Conservation (phyloP, 192 early-diverging fungal genomes). For the Coemansia sp. region DNA sequence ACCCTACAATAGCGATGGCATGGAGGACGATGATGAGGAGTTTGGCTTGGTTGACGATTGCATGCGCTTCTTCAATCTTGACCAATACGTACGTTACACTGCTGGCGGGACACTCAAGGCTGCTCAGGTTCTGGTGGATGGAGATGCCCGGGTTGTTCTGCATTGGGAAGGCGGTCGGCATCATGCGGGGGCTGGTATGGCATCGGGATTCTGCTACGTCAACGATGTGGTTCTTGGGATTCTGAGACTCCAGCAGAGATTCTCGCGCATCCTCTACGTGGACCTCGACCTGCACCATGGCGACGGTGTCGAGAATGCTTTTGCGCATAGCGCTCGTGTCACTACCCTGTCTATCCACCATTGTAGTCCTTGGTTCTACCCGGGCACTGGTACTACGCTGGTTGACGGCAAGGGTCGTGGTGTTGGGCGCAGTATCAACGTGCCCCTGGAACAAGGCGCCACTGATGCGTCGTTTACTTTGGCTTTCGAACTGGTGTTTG, state of each 20-base stretch:
- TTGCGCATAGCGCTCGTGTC: conserved; percentile 84
- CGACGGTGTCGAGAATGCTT: conserved; percentile 97
- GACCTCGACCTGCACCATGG: conserved; percentile 99
- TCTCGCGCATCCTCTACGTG: conserved; percentile 87
- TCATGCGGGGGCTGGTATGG: conserved; percentile 83
- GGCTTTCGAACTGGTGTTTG: conserved; percentile 73
- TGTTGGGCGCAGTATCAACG: conserved; percentile 83
- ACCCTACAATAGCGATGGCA: neutral
- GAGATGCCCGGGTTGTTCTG: conserved; percentile 48
- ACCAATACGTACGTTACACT: conserved; percentile 22
- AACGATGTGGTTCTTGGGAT: conserved; percentile 97
- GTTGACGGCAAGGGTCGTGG: conserved; percentile 79
- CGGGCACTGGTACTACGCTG: conserved; percentile 77
- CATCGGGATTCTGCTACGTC: conserved; percentile 97
- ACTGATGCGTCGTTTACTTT: conserved; percentile 80
- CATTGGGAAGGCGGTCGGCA: conserved; percentile 99
- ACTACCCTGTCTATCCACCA: conserved; percentile 98
- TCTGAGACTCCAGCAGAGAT: conserved; percentile 70
- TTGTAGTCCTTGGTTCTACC: conserved; percentile 90
- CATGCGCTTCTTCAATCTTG: conserved; percentile 30
- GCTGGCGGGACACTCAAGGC: conserved; percentile 45
- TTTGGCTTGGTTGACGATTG: conserved; percentile 48
- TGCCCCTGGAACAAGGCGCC: conserved; percentile 82
- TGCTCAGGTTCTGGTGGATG: conserved; percentile 16
- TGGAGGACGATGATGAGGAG: neutral